These are phyloP conservation scores for Chaetomium sp. DNA, from an alignment of 2,329 filamentous ascomycete species.

Conservation along the genomic window DNA sequence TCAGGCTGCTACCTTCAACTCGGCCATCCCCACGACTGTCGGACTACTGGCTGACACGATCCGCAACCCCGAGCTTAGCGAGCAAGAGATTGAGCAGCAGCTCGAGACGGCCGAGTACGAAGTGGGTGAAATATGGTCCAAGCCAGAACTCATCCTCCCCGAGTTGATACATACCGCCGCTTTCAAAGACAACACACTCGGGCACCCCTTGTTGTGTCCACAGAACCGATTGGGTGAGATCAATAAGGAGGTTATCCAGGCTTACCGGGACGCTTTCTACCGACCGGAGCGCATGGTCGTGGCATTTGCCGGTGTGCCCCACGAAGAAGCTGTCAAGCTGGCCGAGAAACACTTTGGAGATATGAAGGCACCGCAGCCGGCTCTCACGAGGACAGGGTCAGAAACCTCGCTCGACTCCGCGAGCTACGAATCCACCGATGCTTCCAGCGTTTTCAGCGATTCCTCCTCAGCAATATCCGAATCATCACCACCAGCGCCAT, in stretches of 20 bases:
- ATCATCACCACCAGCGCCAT: slow-evolving; percentile 35
- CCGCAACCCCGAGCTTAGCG: slow-evolving; percentile 73
- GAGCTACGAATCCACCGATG: slow-evolving; percentile 29
- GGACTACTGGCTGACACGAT: slow-evolving; percentile 90
- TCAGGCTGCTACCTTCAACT: slow-evolving; percentile 96
- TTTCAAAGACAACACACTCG: slow-evolving; percentile 92
- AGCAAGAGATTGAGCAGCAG: slow-evolving; percentile 80
- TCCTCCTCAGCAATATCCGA: slow-evolving; percentile 27
- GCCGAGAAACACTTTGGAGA: slow-evolving; percentile 85
- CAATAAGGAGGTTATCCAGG: slow-evolving; percentile 62
- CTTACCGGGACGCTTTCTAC: slow-evolving; percentile 80
- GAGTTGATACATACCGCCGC: slow-evolving; percentile 94
- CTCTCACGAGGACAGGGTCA: slow-evolving; percentile 49
- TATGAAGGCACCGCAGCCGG: slow-evolving; percentile 57
- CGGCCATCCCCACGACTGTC: slow-evolving; percentile 74
- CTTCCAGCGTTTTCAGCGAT: slow-evolving; percentile 28
- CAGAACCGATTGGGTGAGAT: slow-evolving; percentile 74
- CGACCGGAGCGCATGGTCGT: slow-evolving; percentile 86
- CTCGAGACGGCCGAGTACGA: slow-evolving; percentile 90
- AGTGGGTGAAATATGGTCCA: slow-evolving; percentile 95
- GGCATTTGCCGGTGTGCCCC: slow-evolving; percentile 87
- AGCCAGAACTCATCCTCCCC: slow-evolving; percentile 90
- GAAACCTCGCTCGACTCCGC: slow-evolving; percentile 47
- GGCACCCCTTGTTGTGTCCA: slow-evolving; percentile 87
- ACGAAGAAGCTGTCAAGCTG: slow-evolving; percentile 70